Evolutionary conservation across 2,329 filamentous ascomycete species (phyloP).

Genomic region (Calonectria ilicicola): DNA sequence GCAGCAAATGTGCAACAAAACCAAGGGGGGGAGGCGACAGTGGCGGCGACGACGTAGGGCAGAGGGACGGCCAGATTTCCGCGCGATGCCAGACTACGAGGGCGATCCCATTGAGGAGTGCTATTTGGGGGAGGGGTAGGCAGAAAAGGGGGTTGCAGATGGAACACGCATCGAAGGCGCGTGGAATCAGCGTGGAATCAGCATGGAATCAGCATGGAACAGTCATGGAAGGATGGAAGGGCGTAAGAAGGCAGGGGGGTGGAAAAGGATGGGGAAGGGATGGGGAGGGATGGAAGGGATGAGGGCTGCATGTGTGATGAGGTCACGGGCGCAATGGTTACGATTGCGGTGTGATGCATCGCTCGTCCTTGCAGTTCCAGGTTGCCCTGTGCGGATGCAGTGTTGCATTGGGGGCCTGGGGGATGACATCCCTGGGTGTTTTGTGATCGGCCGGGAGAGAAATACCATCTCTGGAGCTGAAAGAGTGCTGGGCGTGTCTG

Average conservation of each 20-base stretch:
- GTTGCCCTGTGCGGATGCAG: conserved; percentile 6
- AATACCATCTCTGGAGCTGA: conserved; percentile 6
- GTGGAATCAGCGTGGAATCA: too few species aligned
- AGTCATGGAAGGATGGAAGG: conserved; percentile 7
- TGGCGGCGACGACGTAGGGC: conserved; percentile 32
- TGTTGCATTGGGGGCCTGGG: conserved; percentile 2
- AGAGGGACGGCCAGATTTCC: conserved; percentile 47
- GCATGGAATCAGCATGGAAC: conserved; percentile 12
- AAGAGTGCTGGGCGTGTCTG: conserved; percentile 5
- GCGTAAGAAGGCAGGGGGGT: neutral
- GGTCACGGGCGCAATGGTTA: conserved; percentile 5
- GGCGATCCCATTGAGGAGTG: conserved; percentile 50
- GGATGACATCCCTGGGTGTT: neutral
- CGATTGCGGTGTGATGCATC: conserved; percentile 21
- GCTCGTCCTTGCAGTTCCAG: neutral
- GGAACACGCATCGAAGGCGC: conserved; percentile 8
- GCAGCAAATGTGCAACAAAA: neutral
- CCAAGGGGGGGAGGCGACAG: conserved; percentile 28
- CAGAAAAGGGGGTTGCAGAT: conserved; percentile 15
- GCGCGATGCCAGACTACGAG: conserved; percentile 47
- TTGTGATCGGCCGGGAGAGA: conserved; percentile 11
- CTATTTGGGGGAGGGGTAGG: conserved; percentile 11
- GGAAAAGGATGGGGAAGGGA: too few species aligned
- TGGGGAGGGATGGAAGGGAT: neutral
- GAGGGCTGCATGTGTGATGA: conserved; percentile 4